These are phyloP conservation scores for Haplographium delicatum DNA, from an alignment of 495 filamentous ascomycete genomes.

Conservation along the genomic window DNA sequence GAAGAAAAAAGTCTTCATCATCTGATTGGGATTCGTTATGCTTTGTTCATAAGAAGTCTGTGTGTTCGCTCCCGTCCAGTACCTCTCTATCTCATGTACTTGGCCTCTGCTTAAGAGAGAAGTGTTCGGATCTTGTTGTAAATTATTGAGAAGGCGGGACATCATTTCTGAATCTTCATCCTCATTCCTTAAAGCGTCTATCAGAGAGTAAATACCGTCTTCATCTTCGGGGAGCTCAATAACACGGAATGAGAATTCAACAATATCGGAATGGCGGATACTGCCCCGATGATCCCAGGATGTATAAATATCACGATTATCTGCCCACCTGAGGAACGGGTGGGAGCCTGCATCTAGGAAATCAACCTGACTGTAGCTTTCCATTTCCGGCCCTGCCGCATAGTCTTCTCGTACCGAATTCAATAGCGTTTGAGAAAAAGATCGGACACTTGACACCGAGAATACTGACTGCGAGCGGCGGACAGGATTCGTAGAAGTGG, in stretches of 20 bases:
- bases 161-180: not conserved
- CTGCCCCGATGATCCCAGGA: not conserved
- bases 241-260: constrained; percentile 8
- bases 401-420: not conserved
- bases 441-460: not conserved
- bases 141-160: not conserved
- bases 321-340: constrained; percentile 7
- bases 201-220: constrained; percentile 3
- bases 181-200: not conserved
- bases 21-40: not conserved
- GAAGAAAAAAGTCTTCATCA: not conserved
- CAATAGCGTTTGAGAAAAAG: not conserved
- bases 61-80: constrained; percentile 2
- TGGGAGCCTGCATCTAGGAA: constrained; percentile 2
- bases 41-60: not conserved
- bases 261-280: constrained; percentile 8
- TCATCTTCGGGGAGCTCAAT: constrained; percentile 5
- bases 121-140: constrained; percentile 4
- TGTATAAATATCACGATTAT: not conserved
- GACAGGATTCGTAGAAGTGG: constrained; percentile 1
- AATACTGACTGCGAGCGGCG: constrained; percentile 1
- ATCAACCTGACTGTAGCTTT: not conserved
- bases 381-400: not conserved
- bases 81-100: constrained; percentile 1
- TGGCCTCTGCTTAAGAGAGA: not conserved